A percentile compares a stretch with the other conserved stretches of the same genome.
phyloP scores from a whole-genome alignment of 2,329 filamentous ascomycete genomes.

The Aspergillus sp. region DNA sequence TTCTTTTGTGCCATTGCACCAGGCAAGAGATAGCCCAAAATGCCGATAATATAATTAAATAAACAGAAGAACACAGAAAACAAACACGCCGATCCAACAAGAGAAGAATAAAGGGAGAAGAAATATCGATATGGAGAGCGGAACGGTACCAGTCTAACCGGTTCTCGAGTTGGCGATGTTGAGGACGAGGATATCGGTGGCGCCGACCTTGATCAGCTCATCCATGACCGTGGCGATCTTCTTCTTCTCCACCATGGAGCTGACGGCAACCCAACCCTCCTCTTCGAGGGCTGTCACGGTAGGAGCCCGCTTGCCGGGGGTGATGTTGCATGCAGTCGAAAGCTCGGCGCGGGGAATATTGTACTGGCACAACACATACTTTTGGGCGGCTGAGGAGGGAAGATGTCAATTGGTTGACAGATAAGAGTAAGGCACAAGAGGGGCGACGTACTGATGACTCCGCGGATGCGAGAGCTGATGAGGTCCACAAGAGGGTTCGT shows the following conservation, averaged over 20 bases:
- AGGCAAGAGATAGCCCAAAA: neutral
- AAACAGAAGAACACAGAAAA: constrained; percentile 7
- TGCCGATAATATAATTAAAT: neutral
- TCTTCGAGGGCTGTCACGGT: constrained; percentile 88
- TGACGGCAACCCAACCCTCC: constrained; percentile 90
- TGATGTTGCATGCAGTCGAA: constrained; percentile 67
- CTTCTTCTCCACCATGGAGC: constrained; percentile 88
- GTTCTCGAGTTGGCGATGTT: constrained; percentile 78
- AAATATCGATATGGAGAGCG: constrained; percentile 4
- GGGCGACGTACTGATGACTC: constrained; percentile 71
- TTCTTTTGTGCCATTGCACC: neutral
- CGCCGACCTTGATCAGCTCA: constrained; percentile 70
- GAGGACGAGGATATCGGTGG: constrained; percentile 79
- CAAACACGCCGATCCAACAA: constrained; percentile 7
- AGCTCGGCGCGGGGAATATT: constrained; percentile 77
- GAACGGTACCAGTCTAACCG: constrained; percentile 21
- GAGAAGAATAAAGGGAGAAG: constrained; percentile 7
- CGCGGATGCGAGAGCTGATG: constrained; percentile 81
- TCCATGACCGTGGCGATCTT: constrained; percentile 85
- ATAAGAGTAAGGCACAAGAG: neutral
- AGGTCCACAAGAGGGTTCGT: constrained; percentile 79
- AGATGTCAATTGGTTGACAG: neutral
- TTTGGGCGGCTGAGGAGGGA: constrained; percentile 65
- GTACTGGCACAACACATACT: constrained; percentile 93
- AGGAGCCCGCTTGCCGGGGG: constrained; percentile 88